These are phyloP conservation scores for Phellopilus nigrolimitatus DNA, from an alignment of 1,284 basidiomycete species.

Conservation along the genomic window DNA sequence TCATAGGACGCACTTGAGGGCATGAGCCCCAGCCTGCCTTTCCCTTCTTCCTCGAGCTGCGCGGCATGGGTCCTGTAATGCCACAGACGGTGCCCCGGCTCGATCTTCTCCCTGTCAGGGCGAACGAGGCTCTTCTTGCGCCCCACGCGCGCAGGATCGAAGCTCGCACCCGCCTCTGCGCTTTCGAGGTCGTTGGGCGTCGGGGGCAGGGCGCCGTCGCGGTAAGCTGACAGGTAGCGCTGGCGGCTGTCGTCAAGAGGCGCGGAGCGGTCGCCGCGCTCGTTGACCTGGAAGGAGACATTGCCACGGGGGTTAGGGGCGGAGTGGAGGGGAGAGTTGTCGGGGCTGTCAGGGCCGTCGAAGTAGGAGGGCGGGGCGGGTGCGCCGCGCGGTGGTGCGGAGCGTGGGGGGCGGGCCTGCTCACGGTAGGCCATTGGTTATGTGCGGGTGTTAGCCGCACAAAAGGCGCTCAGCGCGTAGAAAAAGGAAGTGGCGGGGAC, in stretches of 20 bases:
- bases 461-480: conserved; percentile 8
- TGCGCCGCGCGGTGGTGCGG: conserved; percentile 32
- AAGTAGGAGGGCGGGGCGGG: conserved; percentile 30
- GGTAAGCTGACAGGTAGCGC: conserved; percentile 49
- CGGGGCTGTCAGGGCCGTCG: conserved; percentile 24
- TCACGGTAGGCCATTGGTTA: conserved; percentile 32
- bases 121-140: conserved; percentile 92
- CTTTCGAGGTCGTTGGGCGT: conserved; percentile 36
- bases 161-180: conserved; percentile 34
- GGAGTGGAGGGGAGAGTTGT: conserved; percentile 26
- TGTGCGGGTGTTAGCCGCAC: conserved; percentile 4
- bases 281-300: conserved; percentile 63
- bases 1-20: conserved; percentile 65
- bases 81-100: conserved; percentile 92
- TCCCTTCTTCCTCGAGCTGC: conserved; percentile 67
- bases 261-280: conserved; percentile 59
- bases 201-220: conserved; percentile 41
- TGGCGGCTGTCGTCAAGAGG: conserved; percentile 50
- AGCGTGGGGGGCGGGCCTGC: conserved; percentile 37
- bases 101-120: conserved; percentile 95
- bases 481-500: background rate
- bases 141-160: conserved; percentile 41
- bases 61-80: conserved; percentile 91
- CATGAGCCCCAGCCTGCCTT: conserved; percentile 58
- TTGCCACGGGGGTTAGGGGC: conserved; percentile 36